A percentile compares a stretch with the other conserved stretches of the same genome.
Evolutionary conservation across 225 moss, liverwort and hornwort genomes (phyloP).

Genomic region (Polytrichum formosum): DNA sequence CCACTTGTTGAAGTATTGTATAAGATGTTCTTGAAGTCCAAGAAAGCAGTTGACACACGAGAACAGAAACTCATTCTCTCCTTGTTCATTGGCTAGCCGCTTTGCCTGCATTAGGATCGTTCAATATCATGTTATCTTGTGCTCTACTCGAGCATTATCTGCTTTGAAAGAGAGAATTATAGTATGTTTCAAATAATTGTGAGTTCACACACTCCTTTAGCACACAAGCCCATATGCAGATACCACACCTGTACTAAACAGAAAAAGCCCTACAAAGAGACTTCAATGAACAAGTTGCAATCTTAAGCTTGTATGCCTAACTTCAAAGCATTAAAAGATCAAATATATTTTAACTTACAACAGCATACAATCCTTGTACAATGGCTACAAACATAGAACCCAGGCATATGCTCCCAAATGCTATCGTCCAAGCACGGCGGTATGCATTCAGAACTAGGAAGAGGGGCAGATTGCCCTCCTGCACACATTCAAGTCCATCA

Average conservation of each 20-base stretch:
- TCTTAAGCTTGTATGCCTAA: too few relatives aligned
- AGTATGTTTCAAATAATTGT: too few relatives aligned
- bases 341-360: conserved; percentile 33
- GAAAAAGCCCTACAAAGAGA: too few relatives aligned
- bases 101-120: conserved; percentile 44
- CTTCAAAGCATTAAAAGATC: too few relatives aligned
- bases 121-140: too few relatives aligned
- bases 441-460: conserved; percentile 50
- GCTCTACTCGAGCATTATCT: too few relatives aligned
- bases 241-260: too few relatives aligned
- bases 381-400: conserved; percentile 80
- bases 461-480: conserved; percentile 57
- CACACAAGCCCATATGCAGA: too few relatives aligned
- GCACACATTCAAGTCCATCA: conserved; percentile 8
- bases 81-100: conserved; percentile 78
- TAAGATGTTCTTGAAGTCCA: conserved; percentile 48
- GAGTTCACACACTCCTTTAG: too few relatives aligned
- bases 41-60: conserved; percentile 83
- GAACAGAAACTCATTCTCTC: conserved; percentile 86
- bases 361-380: conserved; percentile 58
- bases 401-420: conserved; percentile 83
- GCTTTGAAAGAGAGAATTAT: too few relatives aligned
- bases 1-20: conserved; percentile 88
- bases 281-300: too few relatives aligned
- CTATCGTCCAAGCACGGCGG: conserved; percentile 68